Evolutionary conservation across 139 green algal species (phyloP).

Genomic region (Tetradesmus lagerheimii): DNA sequence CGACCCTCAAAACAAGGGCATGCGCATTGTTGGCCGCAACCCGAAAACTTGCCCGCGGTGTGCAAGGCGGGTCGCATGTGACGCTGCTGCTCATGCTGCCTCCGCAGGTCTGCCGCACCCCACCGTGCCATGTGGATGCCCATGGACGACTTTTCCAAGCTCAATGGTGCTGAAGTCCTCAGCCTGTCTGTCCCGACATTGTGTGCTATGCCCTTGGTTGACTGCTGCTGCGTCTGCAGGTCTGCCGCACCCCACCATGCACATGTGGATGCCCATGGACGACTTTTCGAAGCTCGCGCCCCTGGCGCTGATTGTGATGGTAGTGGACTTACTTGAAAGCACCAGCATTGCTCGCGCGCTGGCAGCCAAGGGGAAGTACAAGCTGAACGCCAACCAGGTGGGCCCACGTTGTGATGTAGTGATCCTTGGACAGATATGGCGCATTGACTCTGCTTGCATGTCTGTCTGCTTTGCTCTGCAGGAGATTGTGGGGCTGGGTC

Average conservation of each 20-base stretch:
- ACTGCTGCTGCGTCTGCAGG: slow-evolving; percentile 21
- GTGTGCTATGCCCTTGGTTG: too few relatives aligned
- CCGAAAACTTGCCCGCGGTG: too few relatives aligned
- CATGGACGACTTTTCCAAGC: slow-evolving; percentile 39
- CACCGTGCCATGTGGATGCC: slow-evolving; percentile 55
- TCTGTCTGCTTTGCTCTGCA: too few relatives aligned
- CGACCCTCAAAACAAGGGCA: neutral
- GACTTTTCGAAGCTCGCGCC: slow-evolving; percentile 38
- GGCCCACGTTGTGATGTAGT: neutral
- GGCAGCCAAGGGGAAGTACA: slow-evolving; percentile 73
- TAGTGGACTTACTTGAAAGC: slow-evolving; percentile 87
- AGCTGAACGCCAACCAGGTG: slow-evolving; percentile 73
- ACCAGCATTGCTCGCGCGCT: slow-evolving; percentile 84
- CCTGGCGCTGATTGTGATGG: slow-evolving; percentile 59
- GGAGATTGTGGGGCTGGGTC: too few relatives aligned
- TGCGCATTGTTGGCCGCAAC: neutral
- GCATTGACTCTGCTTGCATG: too few relatives aligned
- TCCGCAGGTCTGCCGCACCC: slow-evolving; percentile 54
- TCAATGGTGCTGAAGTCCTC: neutral
- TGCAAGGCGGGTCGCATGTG: too few relatives aligned
- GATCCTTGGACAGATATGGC: too few relatives aligned
- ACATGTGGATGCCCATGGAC: slow-evolving; percentile 56
- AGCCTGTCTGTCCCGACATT: too few relatives aligned
- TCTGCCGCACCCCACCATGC: slow-evolving; percentile 53
- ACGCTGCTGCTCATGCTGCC: too few relatives aligned